Conservation (phyloP, 148 eudicot genomes). For the Camellia sinensis region DNA sequence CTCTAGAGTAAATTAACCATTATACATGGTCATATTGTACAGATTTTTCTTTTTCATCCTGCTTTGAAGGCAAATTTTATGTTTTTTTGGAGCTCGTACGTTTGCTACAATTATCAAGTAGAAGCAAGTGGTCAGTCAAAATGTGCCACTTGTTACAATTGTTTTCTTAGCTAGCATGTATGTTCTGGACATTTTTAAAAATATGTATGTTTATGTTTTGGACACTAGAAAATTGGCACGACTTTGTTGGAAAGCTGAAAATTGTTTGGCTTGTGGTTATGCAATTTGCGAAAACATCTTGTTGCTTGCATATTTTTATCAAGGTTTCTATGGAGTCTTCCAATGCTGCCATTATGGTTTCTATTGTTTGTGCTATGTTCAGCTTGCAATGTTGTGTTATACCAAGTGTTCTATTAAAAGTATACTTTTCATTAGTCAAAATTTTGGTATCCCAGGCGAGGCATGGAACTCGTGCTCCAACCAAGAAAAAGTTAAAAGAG, state of each 20-base stretch:
- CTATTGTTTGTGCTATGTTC: neutral
- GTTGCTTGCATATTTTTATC: neutral
- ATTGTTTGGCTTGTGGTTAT: neutral
- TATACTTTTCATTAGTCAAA: neutral
- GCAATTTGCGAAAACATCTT: neutral
- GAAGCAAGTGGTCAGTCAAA: neutral
- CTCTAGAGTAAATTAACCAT: neutral
- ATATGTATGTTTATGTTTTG: neutral
- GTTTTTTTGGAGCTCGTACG: neutral
- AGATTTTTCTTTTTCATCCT: neutral
- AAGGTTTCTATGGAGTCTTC: slow-evolving; percentile 1
- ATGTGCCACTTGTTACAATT: neutral
- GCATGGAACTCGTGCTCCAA: slow-evolving; percentile 97
- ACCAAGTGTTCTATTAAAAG: neutral
- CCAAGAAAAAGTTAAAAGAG: slow-evolving; percentile 74
- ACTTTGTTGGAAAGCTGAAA: neutral
- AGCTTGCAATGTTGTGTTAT: neutral
- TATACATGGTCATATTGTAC: neutral
- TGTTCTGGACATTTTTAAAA: neutral
- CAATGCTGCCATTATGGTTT: neutral
- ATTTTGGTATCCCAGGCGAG: slow-evolving; percentile 59
- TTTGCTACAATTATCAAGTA: too few relatives aligned
- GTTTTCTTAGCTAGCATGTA: neutral
- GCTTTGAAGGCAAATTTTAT: neutral
- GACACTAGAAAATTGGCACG: neutral